Percentiles rank a stretch among this genome's conserved stretches.
These are phyloP conservation scores for Ochetophila trinervis DNA, from an alignment of 306 rosid genomes.

Conservation along the genomic window DNA sequence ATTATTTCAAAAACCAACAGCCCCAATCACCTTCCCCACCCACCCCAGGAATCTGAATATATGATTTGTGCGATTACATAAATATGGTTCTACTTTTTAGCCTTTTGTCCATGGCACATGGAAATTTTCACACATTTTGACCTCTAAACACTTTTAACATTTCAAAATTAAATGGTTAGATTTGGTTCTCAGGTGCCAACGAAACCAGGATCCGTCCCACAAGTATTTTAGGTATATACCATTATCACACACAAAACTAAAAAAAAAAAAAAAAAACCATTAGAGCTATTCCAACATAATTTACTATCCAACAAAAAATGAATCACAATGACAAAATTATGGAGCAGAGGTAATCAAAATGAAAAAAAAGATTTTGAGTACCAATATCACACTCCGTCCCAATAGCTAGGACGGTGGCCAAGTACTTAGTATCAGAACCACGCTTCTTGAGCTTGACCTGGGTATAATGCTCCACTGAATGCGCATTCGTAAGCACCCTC, in stretches of 20 bases:
- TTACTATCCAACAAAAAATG: not conserved
- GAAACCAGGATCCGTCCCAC: no score
- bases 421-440: constrained; percentile 89
- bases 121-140: not conserved
- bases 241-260: not conserved
- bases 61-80: no score
- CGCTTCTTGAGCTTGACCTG: constrained; percentile 97
- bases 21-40: no score
- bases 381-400: constrained; percentile 95
- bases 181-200: no score
- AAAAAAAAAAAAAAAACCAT: no score
- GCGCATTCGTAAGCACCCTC: constrained; percentile 93
- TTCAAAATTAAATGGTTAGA: not conserved
- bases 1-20: no score
- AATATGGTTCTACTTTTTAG: no score
- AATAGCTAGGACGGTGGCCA: constrained; percentile 94
- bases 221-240: not conserved
- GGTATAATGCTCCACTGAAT: constrained; percentile 87
- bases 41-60: no score
- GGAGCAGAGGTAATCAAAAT: not conserved
- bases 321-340: not conserved
- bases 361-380: constrained; percentile 7
- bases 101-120: no score
- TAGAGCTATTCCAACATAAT: not conserved
- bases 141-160: constrained; percentile 5